Evolutionary conservation across 371 early-diverging fungal genomes (phyloP), one percentile per base, ranked within the genome.

Genomic region (Racocetra persica): DNA sequence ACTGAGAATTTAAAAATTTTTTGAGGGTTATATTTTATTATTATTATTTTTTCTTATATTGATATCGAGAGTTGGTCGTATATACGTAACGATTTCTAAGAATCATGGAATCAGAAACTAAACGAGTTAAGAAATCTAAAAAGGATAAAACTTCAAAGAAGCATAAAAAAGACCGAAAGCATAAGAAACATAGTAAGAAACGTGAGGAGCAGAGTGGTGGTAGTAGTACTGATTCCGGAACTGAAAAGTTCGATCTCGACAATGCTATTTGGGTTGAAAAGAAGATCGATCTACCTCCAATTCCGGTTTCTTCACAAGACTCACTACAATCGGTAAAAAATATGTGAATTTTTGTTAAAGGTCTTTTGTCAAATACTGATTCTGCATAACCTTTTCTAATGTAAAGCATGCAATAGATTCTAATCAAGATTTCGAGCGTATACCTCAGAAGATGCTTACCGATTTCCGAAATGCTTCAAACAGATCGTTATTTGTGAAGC

Each of bases 81-180:
- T n/a, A n/a, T n/a, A n/a, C n/a, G n/a, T n/a, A n/a, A n/a, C 32
- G 32, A 32, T 32, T 32, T 32, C 32, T 32, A 32, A 32, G 32
- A 32, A 32, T 2, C 32, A 70, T 70, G 71, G 71, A 70, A 2
- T 3, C 51, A 20, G 51, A 70, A 49, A 38, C 71, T 18, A 70
- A 70, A 49, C 41, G 26, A 36, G 32, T 54, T 14, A 73, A 73
- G 54, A 73, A 73, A 55, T 51, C 74, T 7, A 65, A 65, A 65
- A 65, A 65, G 54, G 74, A 73, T 55, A 73, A 55, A 73, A 54
- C 24, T 32, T 73, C 74, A 26, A 73, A 73, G n/a, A 73, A 51
- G 41, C 38, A 73, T 6, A 73, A 55, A 28, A 49, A 73, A 54
- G 26, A 73, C 24, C 22, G 54, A 24, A 73, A 73, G 54, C 54